phyloP scores from a whole-genome alignment of 2,329 filamentous ascomycete species.

The Fusarium secorum region DNA sequence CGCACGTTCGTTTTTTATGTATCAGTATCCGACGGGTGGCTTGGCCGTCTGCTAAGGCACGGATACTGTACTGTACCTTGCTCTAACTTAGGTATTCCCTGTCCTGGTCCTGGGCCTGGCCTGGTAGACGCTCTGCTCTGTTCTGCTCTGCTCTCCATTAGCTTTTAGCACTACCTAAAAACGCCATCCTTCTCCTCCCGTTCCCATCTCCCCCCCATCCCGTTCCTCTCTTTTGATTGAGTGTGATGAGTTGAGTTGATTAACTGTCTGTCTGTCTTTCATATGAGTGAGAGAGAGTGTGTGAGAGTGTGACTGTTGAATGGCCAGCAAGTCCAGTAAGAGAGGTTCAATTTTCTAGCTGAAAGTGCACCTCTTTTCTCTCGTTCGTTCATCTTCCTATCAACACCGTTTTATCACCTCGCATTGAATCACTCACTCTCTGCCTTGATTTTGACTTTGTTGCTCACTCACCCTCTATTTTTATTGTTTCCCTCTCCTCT shows the following conservation, averaged over 20 bases:
- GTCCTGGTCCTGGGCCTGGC: background rate
- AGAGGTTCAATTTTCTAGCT: slow-evolving; percentile 15
- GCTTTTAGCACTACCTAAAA: slow-evolving; percentile 23
- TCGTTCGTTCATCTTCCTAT: background rate
- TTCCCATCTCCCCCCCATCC: background rate
- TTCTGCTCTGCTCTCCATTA: background rate
- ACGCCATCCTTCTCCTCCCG: slow-evolving; percentile 20
- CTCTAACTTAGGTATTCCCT: background rate
- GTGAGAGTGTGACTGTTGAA: background rate
- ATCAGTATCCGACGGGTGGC: slow-evolving; percentile 27
- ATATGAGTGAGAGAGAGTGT: background rate
- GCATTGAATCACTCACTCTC: slow-evolving; percentile 19
- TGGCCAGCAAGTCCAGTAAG: background rate
- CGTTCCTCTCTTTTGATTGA: background rate
- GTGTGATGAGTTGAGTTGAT: background rate
- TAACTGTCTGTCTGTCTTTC: background rate
- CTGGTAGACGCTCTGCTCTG: background rate
- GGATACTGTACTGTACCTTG: slow-evolving; percentile 1
- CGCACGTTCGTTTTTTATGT: slow-evolving; percentile 1
- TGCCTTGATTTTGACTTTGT: slow-evolving; percentile 1
- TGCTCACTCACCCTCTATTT: slow-evolving; percentile 10
- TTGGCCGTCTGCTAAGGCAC: slow-evolving; percentile 1
- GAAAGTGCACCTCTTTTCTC: slow-evolving; percentile 12
- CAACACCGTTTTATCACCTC: background rate
- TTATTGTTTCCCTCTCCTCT: background rate